Conservation (phyloP, 768 basidiomycete species). For the Pleurotus ostreatus region DNA sequence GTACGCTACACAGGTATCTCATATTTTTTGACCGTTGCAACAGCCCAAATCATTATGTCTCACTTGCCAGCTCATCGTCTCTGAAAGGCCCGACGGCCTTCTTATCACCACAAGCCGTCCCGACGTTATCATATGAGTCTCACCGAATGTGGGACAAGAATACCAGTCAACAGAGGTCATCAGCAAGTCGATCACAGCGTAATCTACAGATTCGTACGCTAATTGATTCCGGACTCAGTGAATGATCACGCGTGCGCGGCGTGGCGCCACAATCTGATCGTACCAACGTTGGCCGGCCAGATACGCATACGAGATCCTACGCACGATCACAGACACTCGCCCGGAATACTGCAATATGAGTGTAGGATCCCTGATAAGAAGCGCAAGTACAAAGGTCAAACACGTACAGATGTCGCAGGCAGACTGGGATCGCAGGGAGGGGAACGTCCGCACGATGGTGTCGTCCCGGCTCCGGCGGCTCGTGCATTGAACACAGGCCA, state of each 20-base stretch:
- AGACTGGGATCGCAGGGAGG: too few species aligned
- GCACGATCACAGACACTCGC: too few species aligned
- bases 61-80: conserved; percentile 2
- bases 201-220: neutral
- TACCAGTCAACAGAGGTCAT: neutral
- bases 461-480: too few species aligned
- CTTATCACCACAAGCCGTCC: neutral
- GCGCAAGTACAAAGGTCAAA: too few species aligned
- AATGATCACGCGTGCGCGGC: neutral
- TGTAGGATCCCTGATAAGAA: too few species aligned
- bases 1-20: neutral
- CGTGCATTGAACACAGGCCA: too few species aligned
- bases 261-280: neutral
- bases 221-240: neutral
- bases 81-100: neutral
- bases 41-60: neutral
- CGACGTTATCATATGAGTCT: neutral
- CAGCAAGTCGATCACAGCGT: neutral
- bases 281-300: neutral
- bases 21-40: neutral
- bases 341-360: too few species aligned
- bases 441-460: too few species aligned
- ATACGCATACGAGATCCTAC: neutral
- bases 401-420: too few species aligned
- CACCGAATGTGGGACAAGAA: conserved; percentile 1